phyloP scores from a whole-genome alignment of 2,329 filamentous ascomycete genomes.

The Nigrograna mackinnonii region DNA sequence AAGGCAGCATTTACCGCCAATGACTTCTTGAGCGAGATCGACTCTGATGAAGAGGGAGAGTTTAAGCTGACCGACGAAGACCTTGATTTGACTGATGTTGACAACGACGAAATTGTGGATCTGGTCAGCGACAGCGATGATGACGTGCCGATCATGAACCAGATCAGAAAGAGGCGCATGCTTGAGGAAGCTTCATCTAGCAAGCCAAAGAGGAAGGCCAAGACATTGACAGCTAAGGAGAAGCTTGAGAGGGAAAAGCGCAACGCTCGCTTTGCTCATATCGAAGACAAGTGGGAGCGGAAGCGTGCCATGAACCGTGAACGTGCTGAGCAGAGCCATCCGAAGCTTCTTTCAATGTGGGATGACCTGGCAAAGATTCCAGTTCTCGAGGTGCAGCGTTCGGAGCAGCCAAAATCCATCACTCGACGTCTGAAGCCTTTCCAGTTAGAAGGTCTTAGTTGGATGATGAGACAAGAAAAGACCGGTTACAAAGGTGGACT shows the following conservation, averaged over 20 bases:
- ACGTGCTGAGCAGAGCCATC: conserved; percentile 76
- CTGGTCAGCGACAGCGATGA: conserved; percentile 28
- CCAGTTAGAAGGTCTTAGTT: conserved; percentile 89
- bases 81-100: conserved; percentile 15
- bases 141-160: conserved; percentile 24
- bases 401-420: conserved; percentile 75
- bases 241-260: conserved; percentile 21
- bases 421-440: conserved; percentile 87
- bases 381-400: conserved; percentile 65
- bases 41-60: conserved; percentile 29
- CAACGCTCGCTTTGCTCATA: conserved; percentile 32
- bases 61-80: conserved; percentile 28
- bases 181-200: conserved; percentile 15
- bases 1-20: conserved; percentile 15
- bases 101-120: conserved; percentile 14
- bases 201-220: conserved; percentile 8
- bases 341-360: conserved; percentile 85
- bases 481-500: conserved; percentile 85
- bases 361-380: conserved; percentile 69
- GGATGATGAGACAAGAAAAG: conserved; percentile 92
- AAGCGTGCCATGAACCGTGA: conserved; percentile 59
- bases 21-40: conserved; percentile 21
- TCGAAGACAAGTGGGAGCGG: conserved; percentile 44
- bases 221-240: conserved; percentile 17
- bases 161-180: conserved; percentile 1